Conservation (phyloP, 1,284 basidiomycete species). For the Lentinula novae-zelandiae region DNA sequence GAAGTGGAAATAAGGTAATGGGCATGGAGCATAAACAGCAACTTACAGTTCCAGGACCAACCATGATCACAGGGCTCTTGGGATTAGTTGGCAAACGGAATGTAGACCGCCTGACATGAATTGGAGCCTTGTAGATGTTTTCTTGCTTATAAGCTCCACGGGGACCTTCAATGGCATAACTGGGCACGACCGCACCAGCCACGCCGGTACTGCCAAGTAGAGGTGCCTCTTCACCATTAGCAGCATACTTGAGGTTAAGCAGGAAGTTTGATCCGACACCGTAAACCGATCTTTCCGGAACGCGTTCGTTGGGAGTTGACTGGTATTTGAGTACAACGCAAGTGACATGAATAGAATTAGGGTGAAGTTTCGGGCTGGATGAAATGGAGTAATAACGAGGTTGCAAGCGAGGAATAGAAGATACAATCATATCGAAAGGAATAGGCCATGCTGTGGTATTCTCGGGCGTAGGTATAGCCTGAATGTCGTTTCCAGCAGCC, state of each 20-base stretch:
- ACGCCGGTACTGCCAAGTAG: conserved; percentile 38
- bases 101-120: conserved; percentile 93
- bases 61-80: conserved; percentile 98
- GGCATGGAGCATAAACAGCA: conserved; percentile 2
- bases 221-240: conserved; percentile 53
- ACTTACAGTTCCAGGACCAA: conserved; percentile 94
- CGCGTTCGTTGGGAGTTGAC: conserved; percentile 52
- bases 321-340: conserved; percentile 92
- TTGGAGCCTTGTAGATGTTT: conserved; percentile 78
- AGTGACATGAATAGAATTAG: conserved; percentile 90
- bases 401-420: conserved; percentile 88
- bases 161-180: conserved; percentile 88
- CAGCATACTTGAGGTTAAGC: conserved; percentile 83
- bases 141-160: conserved; percentile 78
- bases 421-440: conserved; percentile 95
- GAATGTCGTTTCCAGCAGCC: conserved; percentile 77
- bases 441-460: conserved; percentile 89
- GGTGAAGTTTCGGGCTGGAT: conserved; percentile 89
- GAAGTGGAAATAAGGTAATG: background rate
- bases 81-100: conserved; percentile 97
- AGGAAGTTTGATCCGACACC: conserved; percentile 92
- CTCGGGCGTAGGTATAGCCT: conserved; percentile 48
- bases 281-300: conserved; percentile 65
- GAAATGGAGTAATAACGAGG: conserved; percentile 99
- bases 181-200: conserved; percentile 49